Percentiles rank a stretch among this genome's conserved stretches.
Evolutionary conservation across 768 basidiomycete species (phyloP).

Genomic region (Lepiota brunneoincarnata): DNA sequence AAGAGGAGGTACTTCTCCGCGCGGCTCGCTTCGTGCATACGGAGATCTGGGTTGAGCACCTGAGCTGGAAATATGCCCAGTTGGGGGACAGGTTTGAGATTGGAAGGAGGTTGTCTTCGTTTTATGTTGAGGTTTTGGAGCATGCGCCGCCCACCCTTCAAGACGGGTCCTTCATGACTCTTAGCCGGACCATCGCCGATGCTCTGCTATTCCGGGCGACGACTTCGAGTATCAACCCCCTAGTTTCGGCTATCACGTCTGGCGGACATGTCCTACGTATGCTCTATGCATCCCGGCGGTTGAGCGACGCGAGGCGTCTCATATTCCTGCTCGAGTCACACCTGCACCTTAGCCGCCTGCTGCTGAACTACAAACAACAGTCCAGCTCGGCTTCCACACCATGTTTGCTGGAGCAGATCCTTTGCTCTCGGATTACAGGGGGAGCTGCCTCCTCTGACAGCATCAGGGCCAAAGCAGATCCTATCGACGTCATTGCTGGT

Average conservation of each 20-base stretch:
- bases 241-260: slow-evolving; percentile 67
- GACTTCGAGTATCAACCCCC: slow-evolving; percentile 76
- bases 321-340: slow-evolving; percentile 68
- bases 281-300: slow-evolving; percentile 61
- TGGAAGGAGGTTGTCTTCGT: slow-evolving; percentile 57
- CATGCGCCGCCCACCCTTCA: slow-evolving; percentile 54
- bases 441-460: slow-evolving; percentile 44
- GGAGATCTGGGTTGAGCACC: slow-evolving; percentile 86
- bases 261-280: slow-evolving; percentile 57
- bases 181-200: slow-evolving; percentile 67
- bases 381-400: slow-evolving; percentile 39
- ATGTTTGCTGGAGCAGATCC: slow-evolving; percentile 72
- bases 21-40: slow-evolving; percentile 77
- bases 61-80: slow-evolving; percentile 83
- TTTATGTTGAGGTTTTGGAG: slow-evolving; percentile 68
- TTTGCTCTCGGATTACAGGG: slow-evolving; percentile 61
- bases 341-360: slow-evolving; percentile 55
- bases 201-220: slow-evolving; percentile 73
- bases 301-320: slow-evolving; percentile 66
- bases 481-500: slow-evolving; percentile 70
- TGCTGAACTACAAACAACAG: slow-evolving; percentile 64
- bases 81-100: slow-evolving; percentile 86
- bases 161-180: slow-evolving; percentile 54
- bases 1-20: slow-evolving; percentile 80
- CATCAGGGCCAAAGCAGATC: slow-evolving; percentile 53